A percentile compares a stretch with the other conserved stretches of the same genome.
Conservation (phyloP, 805 yeast genomes). For the Wickerhamiella azymoides region DNA sequence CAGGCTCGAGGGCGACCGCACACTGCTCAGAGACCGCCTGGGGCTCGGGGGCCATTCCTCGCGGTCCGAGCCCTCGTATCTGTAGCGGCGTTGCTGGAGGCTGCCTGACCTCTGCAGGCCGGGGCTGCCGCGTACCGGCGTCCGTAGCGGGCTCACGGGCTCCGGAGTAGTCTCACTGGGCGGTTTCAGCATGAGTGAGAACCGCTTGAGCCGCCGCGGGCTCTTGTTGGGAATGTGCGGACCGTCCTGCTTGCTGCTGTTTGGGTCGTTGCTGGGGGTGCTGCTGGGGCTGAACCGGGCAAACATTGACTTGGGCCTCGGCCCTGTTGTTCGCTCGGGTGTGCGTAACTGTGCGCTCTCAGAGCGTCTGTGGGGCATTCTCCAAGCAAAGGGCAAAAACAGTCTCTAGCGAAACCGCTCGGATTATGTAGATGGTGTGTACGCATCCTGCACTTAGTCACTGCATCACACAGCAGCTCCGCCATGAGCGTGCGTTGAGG, state of each 20-base stretch:
- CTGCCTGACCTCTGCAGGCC: slow-evolving; percentile 5
- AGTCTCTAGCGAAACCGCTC: too few relatives aligned
- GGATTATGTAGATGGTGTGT: not conserved
- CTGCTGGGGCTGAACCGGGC: not conserved
- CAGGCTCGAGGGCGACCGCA: too few relatives aligned
- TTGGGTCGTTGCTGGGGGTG: not conserved
- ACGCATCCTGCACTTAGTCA: not conserved
- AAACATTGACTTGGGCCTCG: slow-evolving; percentile 3
- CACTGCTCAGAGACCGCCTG: slow-evolving; percentile 1
- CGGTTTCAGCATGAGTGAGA: not conserved
- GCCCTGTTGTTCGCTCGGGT: not conserved
- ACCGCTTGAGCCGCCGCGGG: slow-evolving; percentile 3
- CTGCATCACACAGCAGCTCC: not conserved
- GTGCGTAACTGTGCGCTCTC: not conserved
- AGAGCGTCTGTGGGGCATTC: slow-evolving; percentile 1
- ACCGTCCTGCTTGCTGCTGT: not conserved
- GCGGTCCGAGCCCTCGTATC: not conserved
- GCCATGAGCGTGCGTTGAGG: too few relatives aligned
- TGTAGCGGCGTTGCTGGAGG: slow-evolving; percentile 2
- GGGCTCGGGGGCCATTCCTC: slow-evolving; percentile 1
- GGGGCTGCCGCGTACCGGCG: not conserved
- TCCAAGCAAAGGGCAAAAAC: too few relatives aligned
- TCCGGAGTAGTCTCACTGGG: not conserved
- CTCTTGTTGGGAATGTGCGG: slow-evolving; percentile 2
- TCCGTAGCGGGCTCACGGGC: not conserved